phyloP scores from a whole-genome alignment of 768 basidiomycete species.

The Auriscalpium vulgare region DNA sequence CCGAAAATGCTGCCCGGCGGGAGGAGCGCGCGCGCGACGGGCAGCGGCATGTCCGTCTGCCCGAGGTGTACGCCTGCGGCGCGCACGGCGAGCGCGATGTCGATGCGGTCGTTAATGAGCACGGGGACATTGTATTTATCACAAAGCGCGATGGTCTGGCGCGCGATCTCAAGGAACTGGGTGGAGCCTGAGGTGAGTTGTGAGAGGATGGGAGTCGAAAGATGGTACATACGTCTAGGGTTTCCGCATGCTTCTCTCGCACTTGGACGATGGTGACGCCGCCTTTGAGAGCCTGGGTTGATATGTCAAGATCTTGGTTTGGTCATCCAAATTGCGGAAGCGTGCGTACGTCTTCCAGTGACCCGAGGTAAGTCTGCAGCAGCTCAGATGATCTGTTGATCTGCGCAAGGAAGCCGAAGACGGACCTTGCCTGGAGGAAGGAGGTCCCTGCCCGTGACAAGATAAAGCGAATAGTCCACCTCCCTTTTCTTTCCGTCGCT shows the following conservation, averaged over 20 bases:
- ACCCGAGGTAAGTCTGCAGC: slow-evolving; percentile 2
- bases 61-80: slow-evolving; percentile 85
- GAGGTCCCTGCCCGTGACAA: slow-evolving; percentile 77
- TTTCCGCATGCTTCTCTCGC: slow-evolving; percentile 79
- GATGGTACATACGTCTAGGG: slow-evolving; percentile 54
- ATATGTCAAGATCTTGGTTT: not conserved
- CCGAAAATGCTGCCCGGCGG: slow-evolving; percentile 49
- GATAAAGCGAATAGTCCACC: slow-evolving; percentile 69
- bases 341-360: slow-evolving; percentile 7
- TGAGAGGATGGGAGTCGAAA: not conserved
- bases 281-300: slow-evolving; percentile 61
- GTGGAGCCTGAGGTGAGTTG: not conserved
- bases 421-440: slow-evolving; percentile 68
- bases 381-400: too few relatives aligned
- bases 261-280: slow-evolving; percentile 89
- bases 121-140: slow-evolving; percentile 72
- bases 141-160: slow-evolving; percentile 61
- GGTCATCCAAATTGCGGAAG: not conserved
- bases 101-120: slow-evolving; percentile 83
- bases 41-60: slow-evolving; percentile 76
- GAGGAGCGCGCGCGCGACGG: slow-evolving; percentile 3
- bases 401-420: too few relatives aligned
- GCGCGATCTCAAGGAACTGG: slow-evolving; percentile 74
- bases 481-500: not conserved
- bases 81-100: slow-evolving; percentile 72